Conservation (phyloP, 225 moss, liverwort and hornwort species). For the Thuidium tamariscinum region DNA sequence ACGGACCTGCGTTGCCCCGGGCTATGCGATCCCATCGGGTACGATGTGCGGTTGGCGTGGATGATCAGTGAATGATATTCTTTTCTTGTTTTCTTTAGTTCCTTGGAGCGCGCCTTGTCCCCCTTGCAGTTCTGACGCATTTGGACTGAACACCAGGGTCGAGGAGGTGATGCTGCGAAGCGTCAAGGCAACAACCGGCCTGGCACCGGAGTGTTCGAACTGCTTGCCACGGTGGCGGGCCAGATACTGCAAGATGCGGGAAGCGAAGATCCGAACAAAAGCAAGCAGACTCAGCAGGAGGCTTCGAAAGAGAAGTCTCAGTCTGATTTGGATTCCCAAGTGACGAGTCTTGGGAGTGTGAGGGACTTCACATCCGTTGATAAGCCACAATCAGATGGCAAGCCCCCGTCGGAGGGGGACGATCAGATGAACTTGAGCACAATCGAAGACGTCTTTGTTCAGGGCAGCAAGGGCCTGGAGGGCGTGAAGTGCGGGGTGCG, state of each 20-base stretch:
- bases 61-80: not conserved
- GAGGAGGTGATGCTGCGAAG: constrained; percentile 39
- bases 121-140: not conserved
- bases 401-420: not conserved
- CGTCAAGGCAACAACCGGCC: constrained; percentile 22
- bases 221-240: constrained; percentile 48
- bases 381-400: constrained; percentile 15
- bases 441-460: not conserved
- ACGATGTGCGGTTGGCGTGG: constrained; percentile 4
- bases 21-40: constrained; percentile 96
- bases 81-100: not conserved
- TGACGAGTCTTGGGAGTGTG: constrained; percentile 27
- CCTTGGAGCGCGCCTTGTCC: not conserved
- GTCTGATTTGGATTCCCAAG: constrained; percentile 31
- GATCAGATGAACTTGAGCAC: not conserved
- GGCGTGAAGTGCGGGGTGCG: constrained; percentile 16
- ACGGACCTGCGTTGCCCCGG: constrained; percentile 93
- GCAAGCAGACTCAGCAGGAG: not conserved
- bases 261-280: constrained; percentile 14
- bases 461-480: constrained; percentile 13
- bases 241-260: constrained; percentile 50
- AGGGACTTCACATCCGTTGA: constrained; percentile 26
- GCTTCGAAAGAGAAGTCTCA: constrained; percentile 20
- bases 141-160: constrained; percentile 11
- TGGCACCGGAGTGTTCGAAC: constrained; percentile 39